A percentile compares a stretch with the other conserved stretches of the same genome.
Conservation (phyloP, 2,329 filamentous ascomycete genomes). For the Trichoderma citrinoviride region DNA sequence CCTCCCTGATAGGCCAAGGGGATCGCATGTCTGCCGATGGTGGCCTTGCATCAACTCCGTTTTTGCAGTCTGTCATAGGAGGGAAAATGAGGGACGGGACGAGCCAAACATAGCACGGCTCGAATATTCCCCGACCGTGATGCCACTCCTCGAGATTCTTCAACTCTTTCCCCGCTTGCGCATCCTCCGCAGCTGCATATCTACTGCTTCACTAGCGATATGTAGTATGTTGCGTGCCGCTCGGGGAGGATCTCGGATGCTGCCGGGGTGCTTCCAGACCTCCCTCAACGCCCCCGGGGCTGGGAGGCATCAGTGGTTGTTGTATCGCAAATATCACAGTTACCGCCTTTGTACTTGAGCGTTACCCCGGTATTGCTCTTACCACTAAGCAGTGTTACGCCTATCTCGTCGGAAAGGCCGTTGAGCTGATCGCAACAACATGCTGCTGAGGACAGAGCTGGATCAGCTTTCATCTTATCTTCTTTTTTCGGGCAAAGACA, state of each 20-base stretch:
- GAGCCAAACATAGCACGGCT: neutral
- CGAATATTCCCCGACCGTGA: neutral
- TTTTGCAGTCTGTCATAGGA: conserved; percentile 3
- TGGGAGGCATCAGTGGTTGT: neutral
- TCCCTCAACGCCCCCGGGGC: neutral
- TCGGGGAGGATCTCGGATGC: conserved; percentile 19
- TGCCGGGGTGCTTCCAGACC: conserved; percentile 15
- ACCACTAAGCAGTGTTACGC: neutral
- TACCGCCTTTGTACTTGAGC: neutral
- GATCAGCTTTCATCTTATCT: neutral
- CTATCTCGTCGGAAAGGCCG: neutral
- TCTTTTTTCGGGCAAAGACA: neutral
- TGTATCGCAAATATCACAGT: neutral
- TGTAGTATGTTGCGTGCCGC: conserved; percentile 10
- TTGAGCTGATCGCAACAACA: neutral
- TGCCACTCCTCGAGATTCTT: neutral
- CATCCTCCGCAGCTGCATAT: conserved; percentile 3
- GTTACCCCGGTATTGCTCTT: neutral
- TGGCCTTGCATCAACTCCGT: neutral
- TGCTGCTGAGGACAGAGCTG: neutral
- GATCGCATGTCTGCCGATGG: neutral
- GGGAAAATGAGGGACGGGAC: neutral
- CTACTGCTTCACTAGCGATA: neutral
- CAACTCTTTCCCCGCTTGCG: conserved; percentile 8
- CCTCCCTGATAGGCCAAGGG: neutral